Conservation (phyloP, 768 basidiomycete species). For the Psilocybe sp. region DNA sequence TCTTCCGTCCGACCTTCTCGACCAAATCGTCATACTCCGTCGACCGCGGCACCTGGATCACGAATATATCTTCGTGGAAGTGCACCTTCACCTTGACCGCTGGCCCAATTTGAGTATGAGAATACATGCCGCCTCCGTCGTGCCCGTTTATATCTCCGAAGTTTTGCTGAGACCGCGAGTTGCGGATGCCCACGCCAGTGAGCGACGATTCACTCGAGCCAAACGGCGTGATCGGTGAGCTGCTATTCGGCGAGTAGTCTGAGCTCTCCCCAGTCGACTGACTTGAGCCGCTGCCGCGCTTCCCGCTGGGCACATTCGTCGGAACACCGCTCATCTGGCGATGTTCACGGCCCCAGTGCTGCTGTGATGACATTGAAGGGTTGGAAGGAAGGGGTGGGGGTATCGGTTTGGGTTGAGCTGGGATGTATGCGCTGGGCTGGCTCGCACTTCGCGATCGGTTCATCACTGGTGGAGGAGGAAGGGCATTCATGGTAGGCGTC, state of each 20-base stretch:
- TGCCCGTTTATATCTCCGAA: conserved; percentile 37
- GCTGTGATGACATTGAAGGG: conserved; percentile 17
- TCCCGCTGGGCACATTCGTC: conserved; percentile 44
- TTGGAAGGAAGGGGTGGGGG: conserved; percentile 51
- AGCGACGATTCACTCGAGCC: conserved; percentile 87
- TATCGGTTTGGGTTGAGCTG: conserved; percentile 51
- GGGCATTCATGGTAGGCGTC: conserved; percentile 30
- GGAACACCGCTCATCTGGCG: conserved; percentile 18
- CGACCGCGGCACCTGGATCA: conserved; percentile 80
- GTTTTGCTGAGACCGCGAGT: conserved; percentile 47
- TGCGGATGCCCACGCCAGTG: conserved; percentile 51
- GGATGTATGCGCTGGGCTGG: conserved; percentile 70
- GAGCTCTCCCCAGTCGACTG: conserved; percentile 80
- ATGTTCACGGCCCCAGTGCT: conserved; percentile 40
- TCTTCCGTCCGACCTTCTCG: conserved; percentile 90
- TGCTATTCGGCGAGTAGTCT: conserved; percentile 81
- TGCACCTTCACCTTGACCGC: conserved; percentile 92
- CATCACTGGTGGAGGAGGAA: conserved; percentile 30
- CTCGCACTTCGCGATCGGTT: conserved; percentile 76
- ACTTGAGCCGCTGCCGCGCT: conserved; percentile 83
- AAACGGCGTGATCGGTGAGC: conserved; percentile 86
- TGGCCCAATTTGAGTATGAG: conserved; percentile 14
- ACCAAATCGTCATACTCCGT: conserved; percentile 84
- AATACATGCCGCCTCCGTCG: conserved; percentile 16
- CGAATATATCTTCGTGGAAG: conserved; percentile 93